Base-by-base conservation (phyloP, 2,329 filamentous ascomycete species). In the Hortaea werneckii region DNA sequence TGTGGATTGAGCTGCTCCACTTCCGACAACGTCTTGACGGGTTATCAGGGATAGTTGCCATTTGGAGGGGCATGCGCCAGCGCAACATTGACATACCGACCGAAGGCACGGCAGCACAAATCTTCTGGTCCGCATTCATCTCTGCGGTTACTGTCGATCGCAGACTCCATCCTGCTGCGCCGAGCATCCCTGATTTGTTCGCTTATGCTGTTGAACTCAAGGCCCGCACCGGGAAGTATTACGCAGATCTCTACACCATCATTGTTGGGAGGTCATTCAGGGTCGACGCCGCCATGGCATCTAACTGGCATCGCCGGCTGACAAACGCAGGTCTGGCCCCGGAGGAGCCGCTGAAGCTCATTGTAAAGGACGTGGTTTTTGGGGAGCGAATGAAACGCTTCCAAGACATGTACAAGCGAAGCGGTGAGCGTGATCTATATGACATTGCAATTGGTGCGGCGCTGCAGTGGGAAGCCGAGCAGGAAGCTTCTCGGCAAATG, bases 41-140 rank as follows among this genome's bases (percentile, higher is more conserved):
- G 0, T 41, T 53, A 13, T 44, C 55, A 13, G 74, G 73, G 8
- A 61, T 72, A 5, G 40, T 54, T n/a, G 59, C 63, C 5, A 62
- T 74, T 5, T 77, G 71, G 69, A 50, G 63, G 29, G 65, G 59
- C 39, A 65, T 68, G 58, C 59, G 53, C 8, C 42, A 53, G 9
- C 58, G 64, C 26, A 54, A 58, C 2, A 55, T 73, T 26, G 54
- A 61, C 20, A 50, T 76, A 8, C 72, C 72, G 10, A 62, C 55
- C 2, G 50, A 54, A 9, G 66, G 67, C 12, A 43, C 49, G n/a
- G 52, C 67, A 4, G 68, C 71, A 12, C 58, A 66, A 6, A 58
- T 58, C 9, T 49, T 77, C 5, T 77, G 74, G 74, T 56, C 58
- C 0, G 66, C 62, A 0, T 69, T 76, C 41, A 50, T 75, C 40